Percentiles rank a stretch among this genome's conserved stretches.
phyloP scores from a whole-genome alignment of 805 yeast genomes.

The Metschnikowia arizonensis region DNA sequence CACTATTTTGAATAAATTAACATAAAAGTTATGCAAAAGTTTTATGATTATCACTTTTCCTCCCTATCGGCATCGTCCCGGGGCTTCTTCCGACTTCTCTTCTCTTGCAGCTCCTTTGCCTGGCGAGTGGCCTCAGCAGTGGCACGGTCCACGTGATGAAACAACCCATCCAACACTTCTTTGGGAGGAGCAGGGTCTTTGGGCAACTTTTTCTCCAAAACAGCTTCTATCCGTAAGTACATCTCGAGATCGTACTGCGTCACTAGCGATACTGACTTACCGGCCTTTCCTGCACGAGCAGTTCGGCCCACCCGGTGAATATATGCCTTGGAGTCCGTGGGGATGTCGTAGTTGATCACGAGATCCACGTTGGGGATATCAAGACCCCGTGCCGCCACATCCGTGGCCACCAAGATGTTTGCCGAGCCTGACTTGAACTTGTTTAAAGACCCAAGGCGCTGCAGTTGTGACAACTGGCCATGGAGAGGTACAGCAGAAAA shows the following conservation, averaged over 20 bases:
- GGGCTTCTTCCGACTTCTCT: constrained; percentile 31
- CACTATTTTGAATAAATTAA: too few relatives aligned
- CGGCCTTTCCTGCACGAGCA: constrained; percentile 89
- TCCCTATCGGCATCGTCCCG: constrained; percentile 38
- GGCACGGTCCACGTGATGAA: constrained; percentile 87
- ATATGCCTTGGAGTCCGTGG: constrained; percentile 79
- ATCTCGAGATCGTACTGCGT: constrained; percentile 94
- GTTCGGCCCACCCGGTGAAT: constrained; percentile 93
- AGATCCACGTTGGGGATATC: constrained; percentile 79
- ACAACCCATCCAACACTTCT: constrained; percentile 70
- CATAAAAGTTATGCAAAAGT: too few relatives aligned
- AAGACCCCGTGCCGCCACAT: constrained; percentile 85
- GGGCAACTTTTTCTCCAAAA: constrained; percentile 74
- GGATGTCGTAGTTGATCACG: constrained; percentile 75
- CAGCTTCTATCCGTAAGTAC: constrained; percentile 84
- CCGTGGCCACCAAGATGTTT: constrained; percentile 73
- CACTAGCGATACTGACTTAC: constrained; percentile 80
- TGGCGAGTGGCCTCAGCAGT: constrained; percentile 82
- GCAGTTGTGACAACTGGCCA: constrained; percentile 85
- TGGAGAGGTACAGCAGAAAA: constrained; percentile 90
- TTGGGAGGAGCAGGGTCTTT: constrained; percentile 74
- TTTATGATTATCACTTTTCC: constrained; percentile 26
- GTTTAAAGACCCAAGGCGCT: constrained; percentile 76
- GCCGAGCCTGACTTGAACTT: constrained; percentile 71
- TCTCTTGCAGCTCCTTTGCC: constrained; percentile 62